A percentile compares a stretch with the other conserved stretches of the same genome.
These are phyloP conservation scores for Boletus fagicola DNA, from an alignment of 768 basidiomycete species.

Conservation along the genomic window DNA sequence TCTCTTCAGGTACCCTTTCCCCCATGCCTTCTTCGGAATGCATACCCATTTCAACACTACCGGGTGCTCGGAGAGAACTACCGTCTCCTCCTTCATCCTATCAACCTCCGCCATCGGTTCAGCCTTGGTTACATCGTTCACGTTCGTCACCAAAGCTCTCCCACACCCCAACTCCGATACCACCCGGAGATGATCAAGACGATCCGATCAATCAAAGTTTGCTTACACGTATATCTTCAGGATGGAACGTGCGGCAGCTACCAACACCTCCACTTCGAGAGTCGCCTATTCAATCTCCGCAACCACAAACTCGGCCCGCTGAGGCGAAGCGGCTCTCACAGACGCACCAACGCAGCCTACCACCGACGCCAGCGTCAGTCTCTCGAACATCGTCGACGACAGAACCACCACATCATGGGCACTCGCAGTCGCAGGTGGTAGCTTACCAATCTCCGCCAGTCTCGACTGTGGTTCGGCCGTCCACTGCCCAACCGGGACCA, in stretches of 20 bases:
- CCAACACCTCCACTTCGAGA: slow-evolving; percentile 34
- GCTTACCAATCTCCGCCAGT: background rate
- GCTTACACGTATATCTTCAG: slow-evolving; percentile 23
- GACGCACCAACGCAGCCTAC: slow-evolving; percentile 37
- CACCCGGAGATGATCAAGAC: slow-evolving; percentile 19
- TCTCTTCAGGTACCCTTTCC: slow-evolving; percentile 27
- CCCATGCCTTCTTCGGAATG: slow-evolving; percentile 33
- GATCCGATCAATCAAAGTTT: slow-evolving; percentile 8
- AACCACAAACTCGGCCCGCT: slow-evolving; percentile 8
- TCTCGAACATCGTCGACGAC: slow-evolving; percentile 15
- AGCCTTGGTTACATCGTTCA: slow-evolving; percentile 34
- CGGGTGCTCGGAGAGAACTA: slow-evolving; percentile 24
- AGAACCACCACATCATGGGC: slow-evolving; percentile 20
- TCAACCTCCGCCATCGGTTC: slow-evolving; percentile 30
- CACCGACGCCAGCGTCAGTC: slow-evolving; percentile 37
- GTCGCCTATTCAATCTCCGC: slow-evolving; percentile 13
- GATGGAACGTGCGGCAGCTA: slow-evolving; percentile 28
- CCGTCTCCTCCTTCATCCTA: slow-evolving; percentile 33
- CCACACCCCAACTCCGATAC: slow-evolving; percentile 15
- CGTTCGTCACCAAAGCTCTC: slow-evolving; percentile 38
- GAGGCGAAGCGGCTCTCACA: slow-evolving; percentile 29
- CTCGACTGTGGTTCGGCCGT: slow-evolving; percentile 7
- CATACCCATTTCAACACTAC: slow-evolving; percentile 21
- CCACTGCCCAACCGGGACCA: slow-evolving; percentile 18
- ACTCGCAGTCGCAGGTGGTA: slow-evolving; percentile 22